A percentile compares a stretch with the other conserved stretches of the same genome.
Conservation (phyloP, 306 rosid genomes). For the Delonix regia region DNA sequence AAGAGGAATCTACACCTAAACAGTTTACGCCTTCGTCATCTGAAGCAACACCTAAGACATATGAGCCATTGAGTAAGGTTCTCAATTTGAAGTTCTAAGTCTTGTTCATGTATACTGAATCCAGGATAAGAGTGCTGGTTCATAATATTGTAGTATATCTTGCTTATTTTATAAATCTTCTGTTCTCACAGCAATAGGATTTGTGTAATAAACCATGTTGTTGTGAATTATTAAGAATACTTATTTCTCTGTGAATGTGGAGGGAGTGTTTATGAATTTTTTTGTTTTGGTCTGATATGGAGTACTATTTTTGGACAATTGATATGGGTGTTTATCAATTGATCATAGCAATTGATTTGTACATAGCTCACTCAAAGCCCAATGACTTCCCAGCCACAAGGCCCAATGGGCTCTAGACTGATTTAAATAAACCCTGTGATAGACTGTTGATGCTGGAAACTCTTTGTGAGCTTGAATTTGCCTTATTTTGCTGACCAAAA, state of each 20-base stretch:
- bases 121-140: too few relatives aligned
- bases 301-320: neutral
- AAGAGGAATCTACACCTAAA: slow-evolving; percentile 56
- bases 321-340: neutral
- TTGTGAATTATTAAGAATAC: neutral
- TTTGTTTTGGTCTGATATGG: too few relatives aligned
- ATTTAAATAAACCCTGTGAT: neutral
- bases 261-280: too few relatives aligned
- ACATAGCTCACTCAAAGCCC: neutral
- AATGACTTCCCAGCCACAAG: neutral
- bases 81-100: slow-evolving; percentile 69
- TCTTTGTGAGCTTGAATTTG: neutral
- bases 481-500: neutral
- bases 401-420: neutral
- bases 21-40: slow-evolving; percentile 43
- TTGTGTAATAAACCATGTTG: neutral
- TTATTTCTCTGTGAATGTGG: neutral
- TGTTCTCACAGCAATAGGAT: neutral
- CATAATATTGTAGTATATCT: neutral
- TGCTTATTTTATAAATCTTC: neutral
- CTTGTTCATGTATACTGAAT: neutral
- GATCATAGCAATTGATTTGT: neutral
- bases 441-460: neutral
- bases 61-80: slow-evolving; percentile 59
- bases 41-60: slow-evolving; percentile 25